A percentile compares a stretch with the other conserved stretches of the same genome.
These are phyloP conservation scores for Thalassiosira hispida DNA, from an alignment of 352 stramenopile species.

Conservation along the genomic window DNA sequence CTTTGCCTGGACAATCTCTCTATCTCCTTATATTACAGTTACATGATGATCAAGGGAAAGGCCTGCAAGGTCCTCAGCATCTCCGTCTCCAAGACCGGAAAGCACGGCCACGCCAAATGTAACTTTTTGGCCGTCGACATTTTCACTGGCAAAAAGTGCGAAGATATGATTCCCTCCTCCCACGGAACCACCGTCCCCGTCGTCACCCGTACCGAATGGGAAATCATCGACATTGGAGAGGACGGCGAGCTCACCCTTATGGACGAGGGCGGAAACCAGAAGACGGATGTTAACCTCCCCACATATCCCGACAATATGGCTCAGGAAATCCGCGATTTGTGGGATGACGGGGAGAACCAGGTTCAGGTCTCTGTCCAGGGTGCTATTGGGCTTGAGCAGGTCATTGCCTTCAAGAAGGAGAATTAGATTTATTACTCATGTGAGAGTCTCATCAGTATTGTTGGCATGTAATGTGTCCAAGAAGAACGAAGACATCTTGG, in stretches of 20 bases:
- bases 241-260: conserved; percentile 98
- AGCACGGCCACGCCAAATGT: conserved; percentile 99
- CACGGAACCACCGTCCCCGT: conserved; percentile 98
- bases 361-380: conserved; percentile 95
- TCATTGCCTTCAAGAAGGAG: conserved; percentile 96
- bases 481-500: too few species aligned
- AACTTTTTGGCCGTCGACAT: conserved; percentile 99
- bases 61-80: conserved; percentile 96
- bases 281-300: conserved; percentile 98
- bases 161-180: conserved; percentile 99
- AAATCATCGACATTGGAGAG: conserved; percentile 98
- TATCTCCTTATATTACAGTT: too few species aligned
- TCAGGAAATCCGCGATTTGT: conserved; percentile 96
- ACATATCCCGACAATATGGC: conserved; percentile 94
- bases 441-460: too few species aligned
- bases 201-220: conserved; percentile 96
- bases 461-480: too few species aligned
- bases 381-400: conserved; percentile 97
- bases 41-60: conserved; percentile 99
- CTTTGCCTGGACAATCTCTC: too few species aligned
- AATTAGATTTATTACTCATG: too few species aligned
- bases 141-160: conserved; percentile 99
- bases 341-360: conserved; percentile 94
- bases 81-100: conserved; percentile 99
- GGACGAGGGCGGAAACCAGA: conserved; percentile 96